Base-by-base conservation (phyloP, 805 yeast species). In the Lipomyces starkeyi region DNA sequence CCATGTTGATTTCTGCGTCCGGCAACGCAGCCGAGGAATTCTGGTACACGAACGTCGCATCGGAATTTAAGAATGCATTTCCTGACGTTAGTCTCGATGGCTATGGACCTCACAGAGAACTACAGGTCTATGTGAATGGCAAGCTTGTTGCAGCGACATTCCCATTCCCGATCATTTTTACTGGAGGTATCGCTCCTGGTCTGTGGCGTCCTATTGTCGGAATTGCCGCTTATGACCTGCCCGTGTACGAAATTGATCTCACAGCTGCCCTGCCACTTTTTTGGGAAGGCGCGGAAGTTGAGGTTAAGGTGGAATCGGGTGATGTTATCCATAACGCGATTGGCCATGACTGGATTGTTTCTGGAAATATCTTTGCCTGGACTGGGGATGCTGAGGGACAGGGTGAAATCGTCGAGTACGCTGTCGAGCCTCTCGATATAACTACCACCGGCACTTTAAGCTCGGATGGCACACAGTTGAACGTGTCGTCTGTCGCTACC, bases 261-360 rank as follows among this genome's bases (percentile, higher is more conserved):
- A 85, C 94, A 11, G 86, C 90, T 0, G 82, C 87, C 69, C 78
- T 91, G 67, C 95, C 97, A 2, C 76, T 80, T n/a, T 76, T 91
- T 37, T 90, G 93, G 93, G 68, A 78, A n/a, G 78, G 80, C 17
- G 74, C 79, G 43, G 77, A 77, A n/a, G 60, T 84, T 4, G 81
- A 80, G 60, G 78, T 91, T 59, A 86, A 83, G 97, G 80, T 94
- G 97, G 37, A 92, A 97, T 0, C 98, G 92, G 62, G 97, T 97
- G 63, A 98, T 92, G 82, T 97, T 91, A 27, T 32, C 17, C 68
- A 69, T 57, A 60, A 62, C 32, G 53, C 40, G 17, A 64, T 67
- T 35, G 71, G 59, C 9, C 52, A 57, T 14, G 71, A 69, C 58
- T 69, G 72, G 72, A 61, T 69, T 32, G 72, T 69, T 17, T 65